Evolutionary conservation across 176 grass and related monocot genomes (phyloP).

Genomic region (Ensete ventricosum): DNA sequence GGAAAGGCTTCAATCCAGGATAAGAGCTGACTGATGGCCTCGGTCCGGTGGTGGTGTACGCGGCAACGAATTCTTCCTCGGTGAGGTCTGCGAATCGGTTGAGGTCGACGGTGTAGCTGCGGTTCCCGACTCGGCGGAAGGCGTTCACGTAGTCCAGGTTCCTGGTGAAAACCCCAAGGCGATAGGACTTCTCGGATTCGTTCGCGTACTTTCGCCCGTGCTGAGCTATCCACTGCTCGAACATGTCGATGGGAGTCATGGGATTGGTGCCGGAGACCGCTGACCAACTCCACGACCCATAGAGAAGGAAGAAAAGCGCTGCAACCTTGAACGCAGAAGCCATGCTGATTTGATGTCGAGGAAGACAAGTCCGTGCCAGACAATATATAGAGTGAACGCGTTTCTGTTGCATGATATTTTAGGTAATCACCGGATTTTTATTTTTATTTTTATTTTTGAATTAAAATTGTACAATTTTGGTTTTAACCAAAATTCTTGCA

Average conservation of each 20-base stretch:
- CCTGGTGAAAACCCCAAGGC: background rate
- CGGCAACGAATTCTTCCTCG: slow-evolving; percentile 13
- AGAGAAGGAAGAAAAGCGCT: background rate
- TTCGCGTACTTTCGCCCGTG: background rate
- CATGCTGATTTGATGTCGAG: background rate
- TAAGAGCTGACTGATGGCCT: background rate
- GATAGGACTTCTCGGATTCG: background rate
- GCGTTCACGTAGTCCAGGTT: background rate
- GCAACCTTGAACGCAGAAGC: background rate
- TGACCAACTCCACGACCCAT: background rate
- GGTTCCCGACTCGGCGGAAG: background rate
- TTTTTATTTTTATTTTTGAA: too few relatives aligned
- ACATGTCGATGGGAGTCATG: background rate
- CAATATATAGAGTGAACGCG: background rate
- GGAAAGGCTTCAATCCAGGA: background rate
- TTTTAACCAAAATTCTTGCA: too few relatives aligned
- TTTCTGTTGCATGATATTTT: background rate
- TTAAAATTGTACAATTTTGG: too few relatives aligned
- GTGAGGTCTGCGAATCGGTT: slow-evolving; percentile 92
- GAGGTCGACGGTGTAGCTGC: slow-evolving; percentile 33
- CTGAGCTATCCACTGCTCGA: background rate
- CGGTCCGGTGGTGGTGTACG: background rate
- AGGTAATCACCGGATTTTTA: too few relatives aligned
- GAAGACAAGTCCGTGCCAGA: background rate
- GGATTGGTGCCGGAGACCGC: too few relatives aligned